phyloP scores from a whole-genome alignment of 306 rosid genomes.

The Prunus campanulata region DNA sequence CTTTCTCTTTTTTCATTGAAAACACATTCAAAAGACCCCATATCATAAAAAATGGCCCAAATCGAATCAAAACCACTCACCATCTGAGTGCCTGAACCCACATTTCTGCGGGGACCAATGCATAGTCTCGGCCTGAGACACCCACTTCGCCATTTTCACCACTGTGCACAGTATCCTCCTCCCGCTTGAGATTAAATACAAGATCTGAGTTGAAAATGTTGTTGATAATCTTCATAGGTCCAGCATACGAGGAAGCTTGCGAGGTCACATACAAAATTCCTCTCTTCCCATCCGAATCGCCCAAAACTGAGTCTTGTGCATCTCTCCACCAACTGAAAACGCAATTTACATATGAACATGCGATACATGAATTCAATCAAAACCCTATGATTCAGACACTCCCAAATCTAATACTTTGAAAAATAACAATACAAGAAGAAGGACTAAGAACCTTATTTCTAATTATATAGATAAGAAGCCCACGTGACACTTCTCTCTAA shows the following conservation, averaged over 20 bases:
- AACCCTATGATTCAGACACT: constrained; percentile 26
- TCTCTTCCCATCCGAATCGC: constrained; percentile 51
- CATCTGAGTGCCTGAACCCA: constrained; percentile 98
- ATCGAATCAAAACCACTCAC: constrained; percentile 43
- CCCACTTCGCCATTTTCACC: constrained; percentile 72
- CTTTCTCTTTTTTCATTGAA: constrained; percentile 9
- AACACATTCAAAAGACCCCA: not conserved
- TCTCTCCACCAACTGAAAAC: constrained; percentile 97
- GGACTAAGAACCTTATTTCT: not conserved
- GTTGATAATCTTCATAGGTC: constrained; percentile 89
- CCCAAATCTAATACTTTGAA: constrained; percentile 40
- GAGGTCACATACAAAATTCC: constrained; percentile 60
- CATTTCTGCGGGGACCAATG: constrained; percentile 91
- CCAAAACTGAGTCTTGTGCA: constrained; percentile 66
- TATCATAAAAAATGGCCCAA: not conserved
- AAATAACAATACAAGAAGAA: not conserved
- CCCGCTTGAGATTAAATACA: constrained; percentile 69
- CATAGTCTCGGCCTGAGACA: constrained; percentile 86
- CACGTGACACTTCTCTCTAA: not conserved
- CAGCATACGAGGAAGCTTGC: constrained; percentile 61
- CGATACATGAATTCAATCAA: constrained; percentile 5
- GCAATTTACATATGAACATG: constrained; percentile 19
- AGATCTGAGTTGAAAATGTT: constrained; percentile 85
- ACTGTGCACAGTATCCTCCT: constrained; percentile 51
- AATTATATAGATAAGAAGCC: not conserved